Conservation (phyloP, 805 yeast species). For the Vanderwaltozyma polyspora region DNA sequence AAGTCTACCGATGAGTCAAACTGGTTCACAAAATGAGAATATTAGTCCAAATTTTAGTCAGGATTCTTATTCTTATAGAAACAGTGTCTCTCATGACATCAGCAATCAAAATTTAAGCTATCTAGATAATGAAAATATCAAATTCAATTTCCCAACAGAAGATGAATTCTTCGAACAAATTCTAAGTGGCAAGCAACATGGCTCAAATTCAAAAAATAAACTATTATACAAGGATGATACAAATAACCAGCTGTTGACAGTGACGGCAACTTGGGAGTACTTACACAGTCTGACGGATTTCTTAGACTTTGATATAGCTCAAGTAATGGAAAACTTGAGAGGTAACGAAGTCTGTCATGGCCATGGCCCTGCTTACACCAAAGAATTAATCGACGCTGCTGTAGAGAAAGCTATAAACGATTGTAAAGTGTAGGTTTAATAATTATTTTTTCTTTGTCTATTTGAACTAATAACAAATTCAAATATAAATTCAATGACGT, state of each 20-base stretch:
- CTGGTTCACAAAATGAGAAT: neutral
- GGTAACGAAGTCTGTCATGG: slow-evolving; percentile 75
- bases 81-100: no score
- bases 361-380: slow-evolving; percentile 37
- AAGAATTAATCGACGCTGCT: slow-evolving; percentile 12
- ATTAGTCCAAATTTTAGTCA: no score
- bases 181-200: neutral
- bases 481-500: neutral
- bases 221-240: slow-evolving; percentile 8
- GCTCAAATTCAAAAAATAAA: neutral
- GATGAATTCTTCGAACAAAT: slow-evolving; percentile 19
- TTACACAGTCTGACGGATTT: slow-evolving; percentile 38
- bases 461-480: neutral
- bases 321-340: slow-evolving; percentile 45
- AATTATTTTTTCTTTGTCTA: no score
- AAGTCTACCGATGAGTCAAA: neutral
- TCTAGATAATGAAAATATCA: neutral
- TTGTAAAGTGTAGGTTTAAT: no score
- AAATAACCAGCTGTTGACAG: slow-evolving; percentile 47
- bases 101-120: neutral
- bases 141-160: slow-evolving; percentile 23
- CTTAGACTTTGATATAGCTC: slow-evolving; percentile 37
- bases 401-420: slow-evolving; percentile 2
- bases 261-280: slow-evolving; percentile 80
- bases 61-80: no score